Evolutionary conservation across 108 stramenopile genomes (phyloP).

Genomic region (Nannochloropsis gaditana): DNA sequence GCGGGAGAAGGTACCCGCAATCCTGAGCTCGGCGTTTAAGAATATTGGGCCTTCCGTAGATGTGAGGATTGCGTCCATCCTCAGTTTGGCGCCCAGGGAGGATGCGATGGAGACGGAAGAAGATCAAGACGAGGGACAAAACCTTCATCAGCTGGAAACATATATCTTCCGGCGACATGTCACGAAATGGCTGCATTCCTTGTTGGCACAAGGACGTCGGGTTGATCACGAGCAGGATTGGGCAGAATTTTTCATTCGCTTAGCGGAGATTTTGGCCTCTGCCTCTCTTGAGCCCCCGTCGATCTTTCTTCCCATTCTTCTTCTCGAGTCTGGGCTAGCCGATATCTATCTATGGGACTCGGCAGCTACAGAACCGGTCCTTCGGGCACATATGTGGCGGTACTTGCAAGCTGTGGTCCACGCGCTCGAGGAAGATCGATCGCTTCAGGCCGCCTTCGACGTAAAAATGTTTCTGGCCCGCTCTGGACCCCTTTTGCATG

Average conservation of each 20-base stretch:
- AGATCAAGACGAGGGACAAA: not conserved
- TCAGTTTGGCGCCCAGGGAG: not conserved
- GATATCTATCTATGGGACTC: not conserved
- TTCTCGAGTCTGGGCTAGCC: not conserved
- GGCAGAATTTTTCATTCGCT: not conserved
- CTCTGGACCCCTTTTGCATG: not conserved
- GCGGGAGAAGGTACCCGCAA: not conserved
- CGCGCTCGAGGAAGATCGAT: not conserved
- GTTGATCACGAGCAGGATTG: not conserved
- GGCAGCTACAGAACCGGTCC: not conserved
- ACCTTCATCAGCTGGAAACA: not conserved
- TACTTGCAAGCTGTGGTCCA: constrained; percentile 2
- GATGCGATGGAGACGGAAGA: not conserved
- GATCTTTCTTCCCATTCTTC: not conserved
- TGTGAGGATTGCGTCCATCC: not conserved
- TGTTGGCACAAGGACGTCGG: not conserved
- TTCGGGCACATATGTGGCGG: not conserved
- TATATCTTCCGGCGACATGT: not conserved
- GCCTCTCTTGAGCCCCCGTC: not conserved
- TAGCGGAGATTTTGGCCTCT: not conserved
- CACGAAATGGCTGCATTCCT: not conserved
- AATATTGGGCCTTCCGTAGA: not conserved
- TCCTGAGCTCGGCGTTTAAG: not conserved
- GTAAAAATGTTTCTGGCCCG: not conserved
- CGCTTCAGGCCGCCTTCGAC: not conserved